These are phyloP conservation scores for Rhizoctonia solani DNA, from an alignment of 1,284 basidiomycete species.

Conservation along the genomic window DNA sequence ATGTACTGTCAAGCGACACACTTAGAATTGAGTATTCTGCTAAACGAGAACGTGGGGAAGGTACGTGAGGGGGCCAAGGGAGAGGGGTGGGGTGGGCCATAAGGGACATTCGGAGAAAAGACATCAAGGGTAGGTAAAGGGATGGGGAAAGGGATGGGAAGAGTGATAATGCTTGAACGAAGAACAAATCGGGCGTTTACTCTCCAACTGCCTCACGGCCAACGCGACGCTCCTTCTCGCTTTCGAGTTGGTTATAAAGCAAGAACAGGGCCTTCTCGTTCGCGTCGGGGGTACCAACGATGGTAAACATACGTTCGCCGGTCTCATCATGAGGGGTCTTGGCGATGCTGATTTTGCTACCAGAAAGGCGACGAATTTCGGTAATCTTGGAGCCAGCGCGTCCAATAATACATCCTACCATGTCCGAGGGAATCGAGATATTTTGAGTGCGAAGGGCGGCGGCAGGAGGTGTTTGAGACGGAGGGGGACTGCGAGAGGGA, in stretches of 20 bases:
- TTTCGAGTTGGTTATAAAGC: constrained; percentile 95
- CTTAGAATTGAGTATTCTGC: not conserved
- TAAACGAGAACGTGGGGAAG: not conserved
- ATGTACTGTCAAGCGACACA: constrained; percentile 1
- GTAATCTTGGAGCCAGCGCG: constrained; percentile 98
- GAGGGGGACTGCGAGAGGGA: constrained; percentile 47
- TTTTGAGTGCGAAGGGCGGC: constrained; percentile 93
- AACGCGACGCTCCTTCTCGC: constrained; percentile 90
- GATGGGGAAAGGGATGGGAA: not conserved
- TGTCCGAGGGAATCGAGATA: constrained; percentile 97
- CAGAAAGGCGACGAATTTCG: constrained; percentile 95
- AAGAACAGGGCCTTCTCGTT: constrained; percentile 97
- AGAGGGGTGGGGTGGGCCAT: not conserved
- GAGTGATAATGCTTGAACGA: not conserved
- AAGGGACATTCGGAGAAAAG: not conserved
- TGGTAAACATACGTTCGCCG: constrained; percentile 99
- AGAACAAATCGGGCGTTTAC: constrained; percentile 11
- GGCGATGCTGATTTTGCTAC: constrained; percentile 96
- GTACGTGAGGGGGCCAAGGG: not conserved
- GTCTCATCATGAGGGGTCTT: constrained; percentile 98
- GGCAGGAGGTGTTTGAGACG: constrained; percentile 51
- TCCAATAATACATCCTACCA: constrained; percentile 98
- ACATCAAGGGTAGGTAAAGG: not conserved
- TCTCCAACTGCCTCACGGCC: constrained; percentile 58
- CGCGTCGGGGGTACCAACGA: constrained; percentile 93